Percentiles rank a stretch among this genome's conserved stretches.
These are phyloP conservation scores for Combretum micranthum DNA, from an alignment of 345 rosid genomes.

Conservation along the genomic window DNA sequence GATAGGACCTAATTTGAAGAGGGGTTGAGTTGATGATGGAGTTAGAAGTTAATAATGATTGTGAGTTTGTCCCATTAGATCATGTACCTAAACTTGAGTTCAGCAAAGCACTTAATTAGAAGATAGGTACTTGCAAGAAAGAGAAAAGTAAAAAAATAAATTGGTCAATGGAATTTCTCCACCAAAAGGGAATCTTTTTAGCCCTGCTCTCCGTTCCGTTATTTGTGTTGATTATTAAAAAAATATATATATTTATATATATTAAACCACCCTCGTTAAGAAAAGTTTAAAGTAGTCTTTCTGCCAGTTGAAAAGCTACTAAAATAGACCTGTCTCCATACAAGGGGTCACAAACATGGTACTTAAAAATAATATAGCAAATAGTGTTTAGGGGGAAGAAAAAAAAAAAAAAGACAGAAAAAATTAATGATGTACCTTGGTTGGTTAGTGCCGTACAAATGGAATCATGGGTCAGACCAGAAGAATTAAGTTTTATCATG, in stretches of 20 bases:
- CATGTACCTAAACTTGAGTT: constrained; percentile 11
- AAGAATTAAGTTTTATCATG: constrained; percentile 3
- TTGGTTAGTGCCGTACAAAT: constrained; percentile 14
- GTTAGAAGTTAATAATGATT: constrained; percentile 12
- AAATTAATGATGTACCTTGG: not conserved
- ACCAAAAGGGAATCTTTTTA: constrained; percentile 14
- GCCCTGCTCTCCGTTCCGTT: constrained; percentile 5
- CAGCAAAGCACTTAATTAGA: constrained; percentile 22
- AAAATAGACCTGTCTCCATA: constrained; percentile 12
- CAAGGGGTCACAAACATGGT: constrained; percentile 15
- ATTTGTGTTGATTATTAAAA: not conserved
- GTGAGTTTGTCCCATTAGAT: constrained; percentile 19
- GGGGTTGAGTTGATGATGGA: constrained; percentile 9
- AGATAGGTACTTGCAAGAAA: constrained; percentile 15
- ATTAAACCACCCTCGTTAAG: constrained; percentile 4
- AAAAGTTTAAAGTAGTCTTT: constrained; percentile 7
- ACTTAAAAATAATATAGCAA: constrained; percentile 12
- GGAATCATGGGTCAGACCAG: constrained; percentile 5
- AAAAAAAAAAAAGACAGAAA: no score
- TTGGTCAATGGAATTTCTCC: constrained; percentile 19
- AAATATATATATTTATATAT: no score
- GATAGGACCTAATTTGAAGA: constrained; percentile 10
- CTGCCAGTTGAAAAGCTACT: constrained; percentile 1
- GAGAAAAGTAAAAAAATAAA: constrained; percentile 7
- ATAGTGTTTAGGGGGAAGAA: constrained; percentile 1